A percentile compares a stretch with the other conserved stretches of the same genome.
phyloP scores from a whole-genome alignment of 2,329 filamentous ascomycete species.

The Ascochyta fabae region DNA sequence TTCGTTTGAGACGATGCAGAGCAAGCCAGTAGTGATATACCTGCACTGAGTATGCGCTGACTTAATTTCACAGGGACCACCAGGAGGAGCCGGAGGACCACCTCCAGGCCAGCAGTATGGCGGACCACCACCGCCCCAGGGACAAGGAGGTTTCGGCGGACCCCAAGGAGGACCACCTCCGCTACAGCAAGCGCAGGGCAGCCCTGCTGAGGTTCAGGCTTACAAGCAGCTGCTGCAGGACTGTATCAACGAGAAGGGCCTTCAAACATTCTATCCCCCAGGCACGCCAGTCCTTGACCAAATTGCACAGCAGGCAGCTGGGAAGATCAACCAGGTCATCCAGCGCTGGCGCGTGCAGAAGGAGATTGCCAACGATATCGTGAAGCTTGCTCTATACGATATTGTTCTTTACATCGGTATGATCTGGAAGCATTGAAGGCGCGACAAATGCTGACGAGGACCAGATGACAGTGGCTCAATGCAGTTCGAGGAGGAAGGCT shows the following conservation, averaged over 20 bases:
- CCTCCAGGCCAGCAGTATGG: constrained; percentile 45
- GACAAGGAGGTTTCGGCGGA: constrained; percentile 39
- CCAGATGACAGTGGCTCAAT: constrained; percentile 73
- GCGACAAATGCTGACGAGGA: constrained; percentile 15
- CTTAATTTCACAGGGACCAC: constrained; percentile 28
- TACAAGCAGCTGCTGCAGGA: constrained; percentile 64
- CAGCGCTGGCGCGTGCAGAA: constrained; percentile 63
- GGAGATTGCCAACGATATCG: constrained; percentile 68
- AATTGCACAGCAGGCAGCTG: constrained; percentile 57
- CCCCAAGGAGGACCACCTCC: constrained; percentile 35
- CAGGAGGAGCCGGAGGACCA: constrained; percentile 38
- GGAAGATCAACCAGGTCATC: constrained; percentile 62
- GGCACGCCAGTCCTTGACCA: constrained; percentile 59
- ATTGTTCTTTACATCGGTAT: constrained; percentile 65
- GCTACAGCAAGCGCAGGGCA: constrained; percentile 50
- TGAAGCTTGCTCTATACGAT: constrained; percentile 68
- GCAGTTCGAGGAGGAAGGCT: constrained; percentile 70
- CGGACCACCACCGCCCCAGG: constrained; percentile 32
- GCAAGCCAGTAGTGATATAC: constrained; percentile 7
- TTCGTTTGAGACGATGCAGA: constrained; percentile 24
- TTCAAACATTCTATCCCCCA: constrained; percentile 66
- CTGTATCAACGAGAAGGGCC: constrained; percentile 65
- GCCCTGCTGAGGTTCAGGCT: constrained; percentile 58
- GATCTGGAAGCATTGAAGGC: constrained; percentile 3
- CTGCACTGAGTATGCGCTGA: constrained; percentile 11